Base-by-base conservation (phyloP, 2,329 filamentous ascomycete genomes). In the Huntiella bhutanensis region DNA sequence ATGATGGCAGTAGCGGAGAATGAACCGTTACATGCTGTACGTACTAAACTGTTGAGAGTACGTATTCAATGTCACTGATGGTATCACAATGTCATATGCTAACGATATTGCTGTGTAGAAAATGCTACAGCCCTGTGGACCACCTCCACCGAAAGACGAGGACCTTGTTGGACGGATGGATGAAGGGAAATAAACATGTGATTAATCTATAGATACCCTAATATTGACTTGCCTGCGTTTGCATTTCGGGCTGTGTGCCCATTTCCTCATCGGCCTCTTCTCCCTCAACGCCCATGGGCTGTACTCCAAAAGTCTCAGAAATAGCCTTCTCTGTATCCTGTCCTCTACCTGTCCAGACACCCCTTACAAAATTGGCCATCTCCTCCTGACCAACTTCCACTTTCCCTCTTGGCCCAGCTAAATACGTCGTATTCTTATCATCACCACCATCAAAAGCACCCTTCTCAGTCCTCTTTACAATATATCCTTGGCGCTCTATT, bases 1-100 rank as follows among this genome's bases (percentile, higher is more conserved):
- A 95, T 94, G 62, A 86, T 95, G 69, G 73, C 82, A 13, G 77
- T 96, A 43, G 88, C 87, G 0, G 77, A 92, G 66, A 91, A 91
- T 41, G 84, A 93, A 61, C 73, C 82, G 4, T 70, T 80, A 49
- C 80, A 86, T 61, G 84, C 86, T 61, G 76, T 91, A 45, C 72
- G 86, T 52, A 76, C 80, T 11, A 71, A 77, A 61, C 71, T 94
- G 66, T 80, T 96, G 55, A 81, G 93, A 58, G 72, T 76, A 58
- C 41, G 65, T 60, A 11, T 16, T 8, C 13, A 11, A 2, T 19
- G 8, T 13, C 4, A 5, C 2, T 15, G 13, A 15, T 19, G n/a
- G 11, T 8, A 13, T n/a, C 8, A 11, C 36, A 22, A 17, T 4
- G 3, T 6, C n/a, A 17, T 12, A 40, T 32, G 12, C 6, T 32